These are phyloP conservation scores for Linum tenue DNA, from an alignment of 345 rosid species.

Conservation along the genomic window DNA sequence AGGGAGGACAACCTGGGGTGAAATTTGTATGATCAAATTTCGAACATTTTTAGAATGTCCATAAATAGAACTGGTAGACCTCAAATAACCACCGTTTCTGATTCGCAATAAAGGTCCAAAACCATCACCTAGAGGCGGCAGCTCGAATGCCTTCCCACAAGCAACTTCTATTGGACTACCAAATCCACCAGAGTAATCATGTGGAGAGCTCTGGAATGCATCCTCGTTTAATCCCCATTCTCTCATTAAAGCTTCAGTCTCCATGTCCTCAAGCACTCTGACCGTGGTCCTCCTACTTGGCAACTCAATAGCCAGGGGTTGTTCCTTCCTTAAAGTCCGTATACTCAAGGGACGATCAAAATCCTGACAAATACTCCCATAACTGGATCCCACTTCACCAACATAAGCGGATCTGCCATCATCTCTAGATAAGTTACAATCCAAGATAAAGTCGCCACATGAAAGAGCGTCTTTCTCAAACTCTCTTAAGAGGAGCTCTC, in stretches of 20 bases:
- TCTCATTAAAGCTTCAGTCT: constrained; percentile 53
- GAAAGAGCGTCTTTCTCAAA: constrained; percentile 62
- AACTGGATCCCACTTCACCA: constrained; percentile 14
- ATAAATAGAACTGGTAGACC: constrained; percentile 49
- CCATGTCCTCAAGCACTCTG: constrained; percentile 56
- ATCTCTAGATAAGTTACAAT: constrained; percentile 25
- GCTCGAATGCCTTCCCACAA: constrained; percentile 21
- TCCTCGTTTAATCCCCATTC: constrained; percentile 52
- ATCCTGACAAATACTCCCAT: constrained; percentile 23
- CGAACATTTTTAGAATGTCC: constrained; percentile 38
- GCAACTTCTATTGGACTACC: constrained; percentile 75
- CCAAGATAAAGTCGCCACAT: constrained; percentile 36
- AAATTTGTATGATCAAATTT: constrained; percentile 52
- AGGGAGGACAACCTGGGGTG: constrained; percentile 44
- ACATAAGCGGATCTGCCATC: constrained; percentile 14
- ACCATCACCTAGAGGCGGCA: constrained; percentile 42
- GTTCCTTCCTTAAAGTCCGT: constrained; percentile 32
- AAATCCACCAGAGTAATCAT: constrained; percentile 48
- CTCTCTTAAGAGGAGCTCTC: constrained; percentile 59
- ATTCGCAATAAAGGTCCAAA: constrained; percentile 35
- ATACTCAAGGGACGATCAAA: constrained; percentile 30
- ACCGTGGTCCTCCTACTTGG: constrained; percentile 39
- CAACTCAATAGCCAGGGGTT: constrained; percentile 21
- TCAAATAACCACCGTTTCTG: constrained; percentile 45
- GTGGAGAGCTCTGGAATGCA: constrained; percentile 37